Evolutionary conservation across 2,329 filamentous ascomycete species (phyloP), one percentile per base, ranked within the genome.

Genomic region (Aspergillus eucalypticola): DNA sequence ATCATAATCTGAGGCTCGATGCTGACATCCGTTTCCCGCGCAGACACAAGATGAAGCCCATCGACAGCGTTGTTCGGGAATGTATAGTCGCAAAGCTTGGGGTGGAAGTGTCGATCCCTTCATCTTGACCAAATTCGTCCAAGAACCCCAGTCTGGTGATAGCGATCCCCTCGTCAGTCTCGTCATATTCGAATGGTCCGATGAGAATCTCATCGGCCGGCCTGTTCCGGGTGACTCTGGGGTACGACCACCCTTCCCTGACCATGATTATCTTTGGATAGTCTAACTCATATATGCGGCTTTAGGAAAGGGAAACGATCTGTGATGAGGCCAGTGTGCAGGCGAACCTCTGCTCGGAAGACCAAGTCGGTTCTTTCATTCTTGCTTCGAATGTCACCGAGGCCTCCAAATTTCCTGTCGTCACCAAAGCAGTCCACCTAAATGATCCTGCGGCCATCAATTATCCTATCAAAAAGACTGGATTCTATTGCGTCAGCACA

Each of bases 401-500:
- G 35, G 79, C 84, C 51, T 90, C 92, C 27, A 84, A 84, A 60
- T 90, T 85, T 66, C 76, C 88, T 52, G 91, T 99, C 67, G 81
- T 90, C 66, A 94, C 92, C 62, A 82, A 90, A 75, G 91, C 92
- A 8, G 82, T 98, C 61, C 88, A 96, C 73, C 83, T 98, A 54
- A 94, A 92, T 65, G 82, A 90, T 58, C 84, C 91, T 1, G 75
- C 78, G 19, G 81, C 83, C 10, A 86, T 96, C 74, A 90, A 92
- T 64, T 99, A 98, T 74, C 83, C 86, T 5, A 88, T 97, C 69
- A 88, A 88, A 71, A 92, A 91, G 76, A 99, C 95, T 0, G 95
- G 95, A 27, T 99, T 97, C 78, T 99, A 96, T 77, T 99, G 95
- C 71, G 89, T 99, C 60, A 87, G 91, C 55, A 95, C 92, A 1